Evolutionary conservation across 495 filamentous ascomycete species (phyloP), one percentile per base, ranked within the genome.

Genomic region (Articulospora tetracladia): DNA sequence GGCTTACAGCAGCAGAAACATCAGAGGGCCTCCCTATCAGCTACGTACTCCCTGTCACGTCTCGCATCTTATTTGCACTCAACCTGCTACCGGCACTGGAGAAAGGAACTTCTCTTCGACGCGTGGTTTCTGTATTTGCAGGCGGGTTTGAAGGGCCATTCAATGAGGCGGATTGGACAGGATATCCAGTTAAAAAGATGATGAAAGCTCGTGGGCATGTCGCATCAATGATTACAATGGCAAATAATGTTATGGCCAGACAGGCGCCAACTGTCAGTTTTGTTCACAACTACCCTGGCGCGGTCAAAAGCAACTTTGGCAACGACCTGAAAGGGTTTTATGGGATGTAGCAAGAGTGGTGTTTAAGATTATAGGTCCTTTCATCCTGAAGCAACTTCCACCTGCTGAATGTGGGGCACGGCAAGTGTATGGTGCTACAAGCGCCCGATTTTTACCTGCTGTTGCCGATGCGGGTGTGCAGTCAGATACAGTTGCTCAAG

Each of bases 271-370:
- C 71, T 3, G 80, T 83, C 2, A 69, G 68, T 1, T 88, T 88
- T 65, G 65, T 89, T 6, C 86, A 89, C 57, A 65, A 73, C 23
- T 84, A 73, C 46, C 86, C 86, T 0, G 80, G 80, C 3, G 36
- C 70, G 0, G 84, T 88, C 48, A 73, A 74, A 44, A 77, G 77
- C 0, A 68, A 66, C 20, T 46, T 78, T 2, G 47, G 60, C 32
- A 46, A 64, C 1, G 49, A 60, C 11, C 44, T 50, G 0, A 51
- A 68, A 26, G 66, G 68, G 67, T 28, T 52, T 28, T 49, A 27
- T 48, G 55, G 36, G n/a, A 12, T 15, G 54, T 26, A 46, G 28
- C 28, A 4, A 41, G 54, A 10, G 22, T 15, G 15, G 22, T 46
- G 17, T 44, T 47, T 25, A 23, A 19, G 23, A n/a, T 4, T 44